A percentile compares a stretch with the other conserved stretches of the same genome.
phyloP scores from a whole-genome alignment of 768 basidiomycete genomes.

The Tephrocybe sp. region DNA sequence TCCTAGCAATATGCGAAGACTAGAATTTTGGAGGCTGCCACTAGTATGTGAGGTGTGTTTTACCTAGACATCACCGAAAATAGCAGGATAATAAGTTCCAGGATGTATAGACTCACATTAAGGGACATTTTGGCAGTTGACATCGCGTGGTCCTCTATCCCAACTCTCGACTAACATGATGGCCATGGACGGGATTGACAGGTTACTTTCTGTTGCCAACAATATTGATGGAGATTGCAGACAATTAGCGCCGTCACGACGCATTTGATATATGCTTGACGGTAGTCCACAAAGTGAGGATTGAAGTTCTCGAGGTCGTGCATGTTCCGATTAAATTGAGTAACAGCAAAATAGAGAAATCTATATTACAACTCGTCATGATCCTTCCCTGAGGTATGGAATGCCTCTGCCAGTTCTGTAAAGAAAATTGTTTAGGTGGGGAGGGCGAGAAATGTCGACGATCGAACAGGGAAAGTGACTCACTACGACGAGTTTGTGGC shows the following conservation, averaged over 20 bases:
- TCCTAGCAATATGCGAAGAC: too few relatives aligned
- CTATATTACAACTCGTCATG: slow-evolving; percentile 25
- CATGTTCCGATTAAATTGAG: neutral
- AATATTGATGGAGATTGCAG: too few relatives aligned
- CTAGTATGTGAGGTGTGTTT: too few relatives aligned
- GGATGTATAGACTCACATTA: too few relatives aligned
- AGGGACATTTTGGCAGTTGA: too few relatives aligned
- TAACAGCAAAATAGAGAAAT: slow-evolving; percentile 7
- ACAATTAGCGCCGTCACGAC: neutral
- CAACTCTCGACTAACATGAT: too few relatives aligned
- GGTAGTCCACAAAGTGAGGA: neutral
- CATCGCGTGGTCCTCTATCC: too few relatives aligned
- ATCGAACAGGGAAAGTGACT: slow-evolving; percentile 31
- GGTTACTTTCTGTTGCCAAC: too few relatives aligned
- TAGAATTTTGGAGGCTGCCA: too few relatives aligned
- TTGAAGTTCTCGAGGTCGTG: neutral
- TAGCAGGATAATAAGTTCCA: too few relatives aligned
- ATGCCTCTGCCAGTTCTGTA: slow-evolving; percentile 26
- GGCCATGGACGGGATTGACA: too few relatives aligned
- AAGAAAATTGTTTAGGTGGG: slow-evolving; percentile 3
- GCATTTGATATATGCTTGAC: neutral
- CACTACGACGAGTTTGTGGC: slow-evolving; percentile 70
- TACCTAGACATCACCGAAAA: too few relatives aligned
- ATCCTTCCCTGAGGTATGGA: slow-evolving; percentile 17
- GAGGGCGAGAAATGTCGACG: neutral